Evolutionary conservation across 345 rosid genomes (phyloP), one percentile per base, ranked within the genome.

Genomic region (Iberis pinnata): DNA sequence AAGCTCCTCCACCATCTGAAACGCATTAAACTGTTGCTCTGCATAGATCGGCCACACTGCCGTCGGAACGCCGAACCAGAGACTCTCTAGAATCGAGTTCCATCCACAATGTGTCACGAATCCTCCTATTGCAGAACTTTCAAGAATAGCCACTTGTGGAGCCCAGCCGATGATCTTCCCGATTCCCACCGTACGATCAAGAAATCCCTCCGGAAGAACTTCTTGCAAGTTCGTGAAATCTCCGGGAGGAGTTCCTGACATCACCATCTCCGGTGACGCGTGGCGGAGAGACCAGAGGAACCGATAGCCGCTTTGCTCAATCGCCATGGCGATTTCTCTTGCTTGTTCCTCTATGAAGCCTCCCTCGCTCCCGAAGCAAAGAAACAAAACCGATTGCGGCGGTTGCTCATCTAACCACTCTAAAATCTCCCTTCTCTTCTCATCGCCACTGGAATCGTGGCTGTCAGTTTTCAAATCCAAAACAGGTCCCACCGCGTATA

Each of bases 321-420:
- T 17, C 12, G 72, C 89, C 2, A 10, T 2, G 0, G 86, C 89
- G 2, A 75, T 65, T 32, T 79, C 73, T 56, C 62, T 72, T 6
- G 72, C 44, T 53, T 81, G 94, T 2, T 67, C 72, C 33, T 48
- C 75, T 14, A 11, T 54, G 20, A 84, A 84, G 29, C 78, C 61
- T 47, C 94, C 89, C 65, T 29, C 26, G 69, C 86, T 82, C 18
- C 94, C 84, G 29, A 84, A 84, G 65, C 84, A 84, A 2, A 84
- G 63, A 59, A 79, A 81, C 46, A 79, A 78, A 4, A 77, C 89
- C 1, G 89, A 76, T 0, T 53, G 31, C 4, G 12, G 22, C 8
- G 86, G 82, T 9, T 81, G 89, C 29, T 65, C 69, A 13, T 78
- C 79, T 0, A 81, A 82, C 89, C 89, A 82, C 9, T 14, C 25